Percentiles rank a stretch among this genome's conserved stretches.
Evolutionary conservation across 495 filamentous ascomycete species (phyloP).

Genomic region (Xylaria palmicola): DNA sequence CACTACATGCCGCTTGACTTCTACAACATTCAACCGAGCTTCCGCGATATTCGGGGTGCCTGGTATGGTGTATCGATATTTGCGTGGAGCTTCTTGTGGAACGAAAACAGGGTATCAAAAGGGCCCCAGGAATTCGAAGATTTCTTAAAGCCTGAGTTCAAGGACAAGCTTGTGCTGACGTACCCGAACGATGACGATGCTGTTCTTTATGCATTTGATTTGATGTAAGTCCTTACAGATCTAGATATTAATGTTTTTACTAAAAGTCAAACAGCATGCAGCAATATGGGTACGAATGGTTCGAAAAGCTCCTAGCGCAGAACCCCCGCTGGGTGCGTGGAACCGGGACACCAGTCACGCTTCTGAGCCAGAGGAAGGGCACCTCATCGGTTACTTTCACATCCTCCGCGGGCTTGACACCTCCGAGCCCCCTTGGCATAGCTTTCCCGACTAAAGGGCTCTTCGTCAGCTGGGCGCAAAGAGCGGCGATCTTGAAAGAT

Average conservation of each 20-base stretch:
- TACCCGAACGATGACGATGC: conserved; percentile 44
- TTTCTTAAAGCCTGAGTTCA: conserved; percentile 32
- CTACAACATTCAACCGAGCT: conserved; percentile 22
- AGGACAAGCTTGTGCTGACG: conserved; percentile 37
- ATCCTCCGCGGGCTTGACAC: background rate
- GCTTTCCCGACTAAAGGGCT: conserved; percentile 22
- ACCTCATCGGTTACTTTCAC: conserved; percentile 15
- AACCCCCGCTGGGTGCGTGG: conserved; percentile 40
- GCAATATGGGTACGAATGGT: conserved; percentile 37
- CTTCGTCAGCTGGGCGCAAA: conserved; percentile 36
- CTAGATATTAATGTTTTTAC: background rate
- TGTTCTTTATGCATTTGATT: conserved; percentile 34
- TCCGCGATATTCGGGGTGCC: conserved; percentile 30
- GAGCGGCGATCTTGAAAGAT: conserved; percentile 33
- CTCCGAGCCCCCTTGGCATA: conserved; percentile 2
- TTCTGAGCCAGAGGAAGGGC: conserved; percentile 19
- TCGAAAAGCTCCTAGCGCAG: conserved; percentile 33
- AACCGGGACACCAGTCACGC: conserved; percentile 27
- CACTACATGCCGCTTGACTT: conserved; percentile 33
- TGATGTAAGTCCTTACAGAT: conserved; percentile 19
- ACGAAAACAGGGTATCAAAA: conserved; percentile 16
- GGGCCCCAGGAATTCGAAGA: conserved; percentile 26
- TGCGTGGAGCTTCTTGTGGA: conserved; percentile 27
- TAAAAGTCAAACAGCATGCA: conserved; percentile 18
- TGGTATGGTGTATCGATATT: conserved; percentile 21